These are phyloP conservation scores for Talaromyces sp. DNA, from an alignment of 2,329 filamentous ascomycete species.

Conservation along the genomic window DNA sequence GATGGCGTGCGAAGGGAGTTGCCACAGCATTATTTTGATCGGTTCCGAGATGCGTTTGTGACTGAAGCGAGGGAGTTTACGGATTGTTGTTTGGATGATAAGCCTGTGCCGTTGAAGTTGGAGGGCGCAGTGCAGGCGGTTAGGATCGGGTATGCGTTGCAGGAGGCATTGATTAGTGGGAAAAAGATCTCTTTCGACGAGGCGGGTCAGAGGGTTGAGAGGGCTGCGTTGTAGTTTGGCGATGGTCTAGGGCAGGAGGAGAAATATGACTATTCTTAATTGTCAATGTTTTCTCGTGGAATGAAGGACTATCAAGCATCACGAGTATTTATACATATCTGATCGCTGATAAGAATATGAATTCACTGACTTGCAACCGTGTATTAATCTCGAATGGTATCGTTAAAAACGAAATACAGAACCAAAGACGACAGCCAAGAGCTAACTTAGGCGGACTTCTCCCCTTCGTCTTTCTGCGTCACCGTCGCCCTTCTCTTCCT, in stretches of 20 bases:
- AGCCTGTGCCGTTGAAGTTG: not conserved
- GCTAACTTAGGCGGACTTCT: not conserved
- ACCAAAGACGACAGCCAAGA: not conserved
- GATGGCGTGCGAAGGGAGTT: not conserved
- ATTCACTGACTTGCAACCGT: not conserved
- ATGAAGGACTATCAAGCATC: not conserved
- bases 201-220: conserved; percentile 47
- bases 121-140: not conserved
- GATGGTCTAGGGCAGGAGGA: not conserved
- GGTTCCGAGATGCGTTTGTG: not conserved
- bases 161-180: conserved; percentile 54
- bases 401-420: not conserved
- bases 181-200: conserved; percentile 60
- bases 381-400: not conserved
- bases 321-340: not conserved
- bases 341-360: not conserved
- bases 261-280: not conserved
- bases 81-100: not conserved
- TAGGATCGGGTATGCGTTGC: conserved; percentile 42
- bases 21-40: not conserved
- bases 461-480: not conserved
- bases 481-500: conserved; percentile 25
- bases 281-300: not conserved
- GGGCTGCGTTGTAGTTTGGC: conserved; percentile 34
- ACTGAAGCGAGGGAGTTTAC: not conserved